Base-by-base conservation (phyloP, 768 basidiomycete species). In the Macrolepiota albuminosa region DNA sequence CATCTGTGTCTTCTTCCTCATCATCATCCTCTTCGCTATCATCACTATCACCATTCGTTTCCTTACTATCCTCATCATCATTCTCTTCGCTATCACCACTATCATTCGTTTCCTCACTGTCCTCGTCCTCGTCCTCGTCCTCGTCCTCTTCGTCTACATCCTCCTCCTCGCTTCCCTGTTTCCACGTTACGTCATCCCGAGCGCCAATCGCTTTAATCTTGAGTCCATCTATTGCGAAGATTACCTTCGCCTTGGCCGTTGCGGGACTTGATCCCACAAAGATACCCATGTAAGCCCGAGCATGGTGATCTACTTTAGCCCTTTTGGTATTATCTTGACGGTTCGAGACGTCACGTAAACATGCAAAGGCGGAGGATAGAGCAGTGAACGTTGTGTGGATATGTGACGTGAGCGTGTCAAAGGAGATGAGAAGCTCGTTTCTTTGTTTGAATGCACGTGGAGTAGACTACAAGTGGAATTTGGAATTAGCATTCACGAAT, bases 381-480 rank as follows among this genome's bases (percentile, higher is more conserved):
- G 88, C 82, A 9, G 83, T 78, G 68, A 91, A 92, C 0, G 91
- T 91, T 0, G 89, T 89, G 55, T 81, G 76, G 13, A 92, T 74
- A 71, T 93, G 91, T 1, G 87, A 91, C 0, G 84, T 73, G 21
- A 93, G 79, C 0, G 82, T 86, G 66, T 92, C 91, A 56, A 84
- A 86, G 8, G 88, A 83, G 4, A 78, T 72, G 14, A 92, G 69
- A 1, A 91, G 71, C 33, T 91, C 88, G 6, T 73, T 73, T 13
- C 85, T 81, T 63, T 83, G 82, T 70, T 84, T 91, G 10, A 77
- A 71, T 14, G 82, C 79, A 9, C 82, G 78, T 1, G 81, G 64
- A 47, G 73, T 78, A 1, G 76, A 72, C 76, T 86, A 61, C 7
- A 6, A 10, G 40, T 34, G 37, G 2, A n/a, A 7, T n/a, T 10